Evolutionary conservation across 352 stramenopile species (phyloP).

Genomic region (Thalassiosira ordinaria): DNA sequence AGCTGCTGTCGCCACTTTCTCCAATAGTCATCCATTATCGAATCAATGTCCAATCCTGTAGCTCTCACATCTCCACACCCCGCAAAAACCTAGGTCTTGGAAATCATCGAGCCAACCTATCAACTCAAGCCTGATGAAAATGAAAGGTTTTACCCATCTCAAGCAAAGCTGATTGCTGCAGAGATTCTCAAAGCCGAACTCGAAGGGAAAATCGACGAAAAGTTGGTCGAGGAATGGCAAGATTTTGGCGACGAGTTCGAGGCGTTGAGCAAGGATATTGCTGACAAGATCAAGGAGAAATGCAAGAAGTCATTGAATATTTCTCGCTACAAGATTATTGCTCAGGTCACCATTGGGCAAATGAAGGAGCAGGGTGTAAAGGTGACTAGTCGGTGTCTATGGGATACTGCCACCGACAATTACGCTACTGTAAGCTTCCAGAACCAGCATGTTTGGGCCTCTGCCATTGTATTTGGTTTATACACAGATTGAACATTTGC

Average conservation of each 20-base stretch:
- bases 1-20: neutral
- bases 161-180: constrained; percentile 69
- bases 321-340: constrained; percentile 92
- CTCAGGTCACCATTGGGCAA: constrained; percentile 93
- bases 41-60: neutral
- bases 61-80: neutral
- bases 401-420: constrained; percentile 93
- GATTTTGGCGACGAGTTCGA: constrained; percentile 61
- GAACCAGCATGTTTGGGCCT: constrained; percentile 91
- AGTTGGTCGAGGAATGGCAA: constrained; percentile 52
- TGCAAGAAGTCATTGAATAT: constrained; percentile 66
- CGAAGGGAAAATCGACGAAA: constrained; percentile 62
- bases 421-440: constrained; percentile 90
- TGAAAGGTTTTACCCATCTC: constrained; percentile 74
- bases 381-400: constrained; percentile 93
- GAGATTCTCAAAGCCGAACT: constrained; percentile 68
- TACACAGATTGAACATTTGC: constrained; percentile 91
- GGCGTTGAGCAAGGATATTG: constrained; percentile 45
- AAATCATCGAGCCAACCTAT: constrained; percentile 72
- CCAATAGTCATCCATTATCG: neutral
- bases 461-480: constrained; percentile 90
- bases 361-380: constrained; percentile 92
- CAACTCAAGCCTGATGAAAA: constrained; percentile 66
- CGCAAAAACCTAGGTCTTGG: constrained; percentile 10
- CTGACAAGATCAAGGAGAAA: constrained; percentile 65